A percentile compares a stretch with the other conserved stretches of the same genome.
Conservation (phyloP, 352 stramenopile species). For the Pythium utonaiense region DNA sequence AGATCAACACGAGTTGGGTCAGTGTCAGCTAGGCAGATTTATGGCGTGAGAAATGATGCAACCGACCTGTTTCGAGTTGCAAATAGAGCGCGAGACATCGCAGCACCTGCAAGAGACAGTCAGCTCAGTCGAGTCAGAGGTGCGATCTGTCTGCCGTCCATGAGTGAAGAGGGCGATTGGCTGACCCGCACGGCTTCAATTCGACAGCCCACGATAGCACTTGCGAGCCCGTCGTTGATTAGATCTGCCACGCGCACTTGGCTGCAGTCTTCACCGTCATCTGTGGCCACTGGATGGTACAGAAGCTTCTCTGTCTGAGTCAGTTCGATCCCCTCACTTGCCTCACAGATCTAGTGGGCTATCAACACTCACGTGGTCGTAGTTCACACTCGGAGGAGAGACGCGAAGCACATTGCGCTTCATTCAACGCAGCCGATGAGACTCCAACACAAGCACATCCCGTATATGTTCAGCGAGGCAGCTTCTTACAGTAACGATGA, state of each 20-base stretch:
- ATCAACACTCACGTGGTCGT: constrained; percentile 3
- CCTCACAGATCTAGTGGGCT: not conserved
- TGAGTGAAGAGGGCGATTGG: too few relatives aligned
- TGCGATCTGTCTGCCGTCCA: too few relatives aligned
- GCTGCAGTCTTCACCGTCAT: not conserved
- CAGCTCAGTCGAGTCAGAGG: not conserved
- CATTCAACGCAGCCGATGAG: not conserved
- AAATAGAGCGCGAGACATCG: not conserved
- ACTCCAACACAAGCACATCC: too few relatives aligned
- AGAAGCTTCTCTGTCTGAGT: constrained; percentile 1
- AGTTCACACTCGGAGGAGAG: constrained; percentile 1
- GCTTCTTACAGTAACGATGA: constrained; percentile 1
- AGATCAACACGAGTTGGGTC: not conserved
- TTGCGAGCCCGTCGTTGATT: constrained; percentile 9
- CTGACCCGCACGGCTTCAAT: constrained; percentile 19
- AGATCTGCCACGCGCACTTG: constrained; percentile 17
- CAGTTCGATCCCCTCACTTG: not conserved
- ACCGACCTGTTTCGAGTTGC: constrained; percentile 8
- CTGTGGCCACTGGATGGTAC: not conserved
- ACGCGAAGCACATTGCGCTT: constrained; percentile 10
- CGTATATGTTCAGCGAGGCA: too few relatives aligned
- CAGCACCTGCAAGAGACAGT: constrained; percentile 6
- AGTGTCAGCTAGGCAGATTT: not conserved
- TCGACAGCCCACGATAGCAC: constrained; percentile 3
- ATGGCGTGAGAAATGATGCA: not conserved